Evolutionary conservation across 2,329 filamentous ascomycete species (phyloP).

Genomic region (Paraphaeosphaeria sporulosa): DNA sequence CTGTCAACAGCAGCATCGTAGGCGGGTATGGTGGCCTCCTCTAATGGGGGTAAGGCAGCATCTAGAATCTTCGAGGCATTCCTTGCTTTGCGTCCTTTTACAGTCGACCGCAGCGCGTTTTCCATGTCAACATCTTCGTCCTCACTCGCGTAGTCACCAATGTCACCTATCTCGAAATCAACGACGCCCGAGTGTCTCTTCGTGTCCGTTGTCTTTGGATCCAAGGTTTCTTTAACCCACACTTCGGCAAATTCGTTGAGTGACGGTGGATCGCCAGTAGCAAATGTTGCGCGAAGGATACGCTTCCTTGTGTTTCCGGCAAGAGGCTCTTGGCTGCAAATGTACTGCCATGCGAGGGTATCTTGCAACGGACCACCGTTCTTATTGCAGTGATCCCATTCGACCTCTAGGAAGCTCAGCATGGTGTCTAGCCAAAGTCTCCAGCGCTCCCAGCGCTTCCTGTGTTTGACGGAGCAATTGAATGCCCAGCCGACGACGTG

Average conservation of each 20-base stretch:
- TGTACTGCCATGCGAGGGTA: constrained; percentile 69
- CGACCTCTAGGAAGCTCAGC: constrained; percentile 77
- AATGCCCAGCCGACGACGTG: constrained; percentile 89
- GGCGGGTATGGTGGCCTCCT: constrained; percentile 18
- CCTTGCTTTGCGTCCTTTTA: constrained; percentile 8
- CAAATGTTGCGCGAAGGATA: constrained; percentile 72
- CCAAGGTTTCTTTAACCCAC: constrained; percentile 70
- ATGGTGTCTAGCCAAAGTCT: constrained; percentile 80
- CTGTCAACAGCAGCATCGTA: constrained; percentile 30
- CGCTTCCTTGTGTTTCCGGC: constrained; percentile 55
- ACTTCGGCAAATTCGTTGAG: constrained; percentile 68
- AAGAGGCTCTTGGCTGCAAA: constrained; percentile 50
- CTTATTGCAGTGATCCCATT: constrained; percentile 66
- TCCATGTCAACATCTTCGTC: constrained; percentile 39
- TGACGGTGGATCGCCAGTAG: constrained; percentile 65
- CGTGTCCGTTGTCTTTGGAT: constrained; percentile 55
- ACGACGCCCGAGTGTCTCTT: constrained; percentile 66
- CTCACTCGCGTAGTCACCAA: constrained; percentile 60
- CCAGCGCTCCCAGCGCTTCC: constrained; percentile 82
- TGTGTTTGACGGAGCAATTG: constrained; percentile 80
- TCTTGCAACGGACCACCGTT: constrained; percentile 52
- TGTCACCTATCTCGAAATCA: constrained; percentile 63
- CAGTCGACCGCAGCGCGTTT: constrained; percentile 22
- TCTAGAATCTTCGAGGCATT: constrained; percentile 16
- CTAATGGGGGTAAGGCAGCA: constrained; percentile 8